Evolutionary conservation across 2,329 filamentous ascomycete species (phyloP), one percentile per base, ranked within the genome.

Genomic region (Sporothrix curviconia): DNA sequence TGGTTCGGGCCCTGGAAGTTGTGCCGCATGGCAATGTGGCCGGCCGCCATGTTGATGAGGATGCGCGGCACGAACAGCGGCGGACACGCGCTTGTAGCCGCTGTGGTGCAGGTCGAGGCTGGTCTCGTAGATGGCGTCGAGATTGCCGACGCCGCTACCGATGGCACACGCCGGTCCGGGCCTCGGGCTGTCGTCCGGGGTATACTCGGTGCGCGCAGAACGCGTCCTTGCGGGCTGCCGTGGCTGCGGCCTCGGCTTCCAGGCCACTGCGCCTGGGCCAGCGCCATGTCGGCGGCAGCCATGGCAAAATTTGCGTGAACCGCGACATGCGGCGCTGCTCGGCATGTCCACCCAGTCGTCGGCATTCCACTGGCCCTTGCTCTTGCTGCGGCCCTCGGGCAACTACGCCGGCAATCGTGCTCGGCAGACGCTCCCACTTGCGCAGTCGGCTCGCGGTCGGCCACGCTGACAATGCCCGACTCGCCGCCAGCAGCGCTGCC

Each of bases 251-350:
- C 40, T 46, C 17, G 17, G 78, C 75, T 4, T 68, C 72, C 5
- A 50, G 80, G 76, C 90, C 92, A 96, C 2, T 80, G 83, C 1
- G 92, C 87, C 75, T 97, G 90, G 28, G 82, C 72, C 53, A 99
- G 76, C 0, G 94, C 94, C 80, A 97, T 94, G 52, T 90, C 82
- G 0, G 90, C 81, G 3, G 92, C 90, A 12, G 89, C 90, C 67
- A 96, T 80, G 14, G 92, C 92, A 74, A 95, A 97, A n/a, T n/a
- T 70, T 97, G 92, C 4, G 91, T 83, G 69, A 97, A 97, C 24
- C 77, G 79, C n/a, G 94, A 91, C 85, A 95, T 95, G 67, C 90
- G 87, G 4, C 91, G 83, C 67, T 81, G 78, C 58, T 85, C 82
- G 1, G 76, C 68, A 72, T 68, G 46, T 69, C 71, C 52, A 84